A percentile compares a stretch with the other conserved stretches of the same genome.
Evolutionary conservation across 768 basidiomycete species (phyloP).

Genomic region (Fistulinella prunicolor): DNA sequence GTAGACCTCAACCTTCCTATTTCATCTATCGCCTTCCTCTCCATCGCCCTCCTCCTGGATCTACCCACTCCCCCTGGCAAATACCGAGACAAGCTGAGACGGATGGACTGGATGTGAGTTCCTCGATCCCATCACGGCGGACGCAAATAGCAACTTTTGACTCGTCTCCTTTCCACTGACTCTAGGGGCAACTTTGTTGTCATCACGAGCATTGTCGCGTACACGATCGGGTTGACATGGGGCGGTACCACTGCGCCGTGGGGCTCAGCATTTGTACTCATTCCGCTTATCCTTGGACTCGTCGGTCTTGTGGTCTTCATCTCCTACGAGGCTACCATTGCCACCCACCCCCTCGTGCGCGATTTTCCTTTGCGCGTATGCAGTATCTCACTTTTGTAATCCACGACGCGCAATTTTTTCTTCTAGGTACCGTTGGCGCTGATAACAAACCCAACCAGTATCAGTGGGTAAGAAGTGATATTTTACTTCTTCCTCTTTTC

Average conservation of each 20-base stretch:
- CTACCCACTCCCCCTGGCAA: slow-evolving; percentile 35
- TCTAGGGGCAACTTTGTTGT: slow-evolving; percentile 38
- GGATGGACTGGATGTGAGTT: slow-evolving; percentile 41
- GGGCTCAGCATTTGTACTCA: slow-evolving; percentile 39
- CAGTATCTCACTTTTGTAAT: neutral
- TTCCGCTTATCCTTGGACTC: slow-evolving; percentile 40
- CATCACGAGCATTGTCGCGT: slow-evolving; percentile 27
- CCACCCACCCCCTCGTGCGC: slow-evolving; percentile 35
- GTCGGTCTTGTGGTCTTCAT: slow-evolving; percentile 36
- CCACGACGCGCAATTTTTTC: neutral
- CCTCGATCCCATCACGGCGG: neutral
- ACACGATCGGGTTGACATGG: slow-evolving; percentile 37
- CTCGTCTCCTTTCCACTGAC: no score
- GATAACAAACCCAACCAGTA: slow-evolving; percentile 31
- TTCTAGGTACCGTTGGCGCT: slow-evolving; percentile 34
- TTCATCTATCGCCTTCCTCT: slow-evolving; percentile 22
- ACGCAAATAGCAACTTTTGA: no score
- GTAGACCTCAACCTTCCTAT: slow-evolving; percentile 41
- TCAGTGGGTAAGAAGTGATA: slow-evolving; percentile 23
- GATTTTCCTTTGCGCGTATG: neutral
- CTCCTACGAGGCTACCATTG: slow-evolving; percentile 35
- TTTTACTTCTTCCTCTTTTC: no score
- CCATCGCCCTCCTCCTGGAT: slow-evolving; percentile 27
- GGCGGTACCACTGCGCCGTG: slow-evolving; percentile 43
- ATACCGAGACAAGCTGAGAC: slow-evolving; percentile 29